Conservation (phyloP, 495 filamentous ascomycete species). For the Hypoxylon trugodes region DNA sequence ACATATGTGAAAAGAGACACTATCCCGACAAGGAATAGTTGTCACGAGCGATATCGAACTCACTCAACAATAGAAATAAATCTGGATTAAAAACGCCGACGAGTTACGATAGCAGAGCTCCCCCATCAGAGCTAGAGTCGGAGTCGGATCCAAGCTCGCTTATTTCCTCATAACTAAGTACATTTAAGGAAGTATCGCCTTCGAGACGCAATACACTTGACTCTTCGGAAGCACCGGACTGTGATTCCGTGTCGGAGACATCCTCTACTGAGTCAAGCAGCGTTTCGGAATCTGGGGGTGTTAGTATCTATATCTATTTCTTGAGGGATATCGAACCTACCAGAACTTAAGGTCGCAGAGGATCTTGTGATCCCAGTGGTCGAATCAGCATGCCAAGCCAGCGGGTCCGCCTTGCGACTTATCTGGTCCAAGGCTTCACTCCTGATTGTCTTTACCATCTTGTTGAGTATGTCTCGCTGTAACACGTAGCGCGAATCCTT, state of each 20-base stretch:
- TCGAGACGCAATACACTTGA: neutral
- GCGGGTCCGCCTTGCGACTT: neutral
- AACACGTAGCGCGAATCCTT: slow-evolving; percentile 3
- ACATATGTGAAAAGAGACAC: too few relatives aligned
- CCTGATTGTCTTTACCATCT: slow-evolving; percentile 25
- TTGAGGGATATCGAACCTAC: slow-evolving; percentile 1
- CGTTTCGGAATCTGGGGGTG: neutral
- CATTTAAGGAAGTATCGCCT: neutral
- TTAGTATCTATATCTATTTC: neutral
- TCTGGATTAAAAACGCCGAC: too few relatives aligned
- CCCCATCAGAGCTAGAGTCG: slow-evolving; percentile 6
- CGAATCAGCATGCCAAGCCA: slow-evolving; percentile 27
- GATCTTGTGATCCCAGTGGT: slow-evolving; percentile 21
- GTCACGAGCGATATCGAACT: too few relatives aligned
- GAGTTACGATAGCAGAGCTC: too few relatives aligned
- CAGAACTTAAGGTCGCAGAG: neutral
- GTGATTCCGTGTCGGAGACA: neutral
- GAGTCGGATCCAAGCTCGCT: neutral
- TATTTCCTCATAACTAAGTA: neutral
- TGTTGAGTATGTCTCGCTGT: slow-evolving; percentile 18
- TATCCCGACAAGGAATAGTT: too few relatives aligned
- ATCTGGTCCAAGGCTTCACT: slow-evolving; percentile 32
- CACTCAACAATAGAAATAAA: too few relatives aligned
- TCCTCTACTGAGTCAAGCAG: neutral
- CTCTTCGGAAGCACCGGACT: neutral